Percentiles rank a stretch among this genome's conserved stretches.
Evolutionary conservation across 2,329 filamentous ascomycete genomes (phyloP).

Genomic region (Arthrobotrys megalospora): DNA sequence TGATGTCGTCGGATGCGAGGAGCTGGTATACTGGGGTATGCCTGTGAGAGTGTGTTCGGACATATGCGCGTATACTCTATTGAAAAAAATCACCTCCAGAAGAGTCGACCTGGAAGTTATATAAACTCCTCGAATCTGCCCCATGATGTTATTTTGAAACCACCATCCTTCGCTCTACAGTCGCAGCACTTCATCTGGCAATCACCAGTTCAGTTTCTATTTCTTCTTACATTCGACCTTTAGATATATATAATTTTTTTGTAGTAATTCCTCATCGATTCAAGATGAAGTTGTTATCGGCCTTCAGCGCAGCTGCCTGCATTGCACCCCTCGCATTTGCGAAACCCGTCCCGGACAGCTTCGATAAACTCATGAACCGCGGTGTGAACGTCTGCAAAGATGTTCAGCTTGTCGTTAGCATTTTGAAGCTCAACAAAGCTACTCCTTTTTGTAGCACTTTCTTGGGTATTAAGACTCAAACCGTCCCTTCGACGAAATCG

Average conservation of each 20-base stretch:
- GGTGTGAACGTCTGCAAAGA: conserved; percentile 26
- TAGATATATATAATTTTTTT: conserved; percentile 6
- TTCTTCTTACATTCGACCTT: neutral
- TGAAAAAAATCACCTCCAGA: neutral
- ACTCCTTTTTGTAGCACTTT: conserved; percentile 36
- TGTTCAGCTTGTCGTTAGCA: conserved; percentile 25
- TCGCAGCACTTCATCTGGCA: neutral
- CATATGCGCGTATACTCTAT: neutral
- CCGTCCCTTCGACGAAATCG: conserved; percentile 12
- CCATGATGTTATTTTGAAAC: neutral
- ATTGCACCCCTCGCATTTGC: conserved; percentile 29
- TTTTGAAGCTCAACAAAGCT: conserved; percentile 41
- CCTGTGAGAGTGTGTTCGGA: neutral
- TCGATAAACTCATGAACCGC: neutral
- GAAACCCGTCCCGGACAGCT: conserved; percentile 2
- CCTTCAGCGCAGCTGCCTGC: conserved; percentile 23
- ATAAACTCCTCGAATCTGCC: conserved; percentile 3
- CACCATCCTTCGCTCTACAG: neutral
- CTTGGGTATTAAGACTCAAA: conserved; percentile 42
- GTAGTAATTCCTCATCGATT: conserved; percentile 1
- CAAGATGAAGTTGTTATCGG: conserved; percentile 33
- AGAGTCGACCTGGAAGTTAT: neutral
- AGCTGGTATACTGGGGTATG: neutral
- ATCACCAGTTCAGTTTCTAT: neutral
- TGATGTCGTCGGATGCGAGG: no score